phyloP scores from a whole-genome alignment of 2,329 filamentous ascomycete genomes.

The Alternaria sp. region DNA sequence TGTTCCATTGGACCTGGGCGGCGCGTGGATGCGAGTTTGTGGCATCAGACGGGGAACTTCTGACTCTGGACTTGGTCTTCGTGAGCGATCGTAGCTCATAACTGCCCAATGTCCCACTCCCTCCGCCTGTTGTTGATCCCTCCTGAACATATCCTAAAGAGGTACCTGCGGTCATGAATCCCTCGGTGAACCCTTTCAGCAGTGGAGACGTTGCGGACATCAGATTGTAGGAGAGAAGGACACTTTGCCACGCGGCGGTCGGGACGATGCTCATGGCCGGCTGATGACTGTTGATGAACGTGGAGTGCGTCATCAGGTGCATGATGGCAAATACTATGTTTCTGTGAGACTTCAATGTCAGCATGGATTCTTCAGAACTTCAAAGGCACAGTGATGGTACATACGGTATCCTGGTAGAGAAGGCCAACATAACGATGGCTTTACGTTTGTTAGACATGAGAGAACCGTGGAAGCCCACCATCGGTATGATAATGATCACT shows the following conservation, averaged over 20 bases:
- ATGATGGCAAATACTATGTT: slow-evolving; percentile 12
- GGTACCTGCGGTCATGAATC: slow-evolving; percentile 9
- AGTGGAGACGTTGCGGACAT: slow-evolving; percentile 17
- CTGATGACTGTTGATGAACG: neutral
- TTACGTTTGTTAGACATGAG: slow-evolving; percentile 5
- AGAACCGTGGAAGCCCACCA: slow-evolving; percentile 10
- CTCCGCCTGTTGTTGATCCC: neutral
- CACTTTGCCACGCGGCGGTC: slow-evolving; percentile 12
- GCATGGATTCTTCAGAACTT: neutral
- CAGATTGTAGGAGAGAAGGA: slow-evolving; percentile 10
- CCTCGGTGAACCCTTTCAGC: slow-evolving; percentile 9
- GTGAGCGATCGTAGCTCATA: neutral
- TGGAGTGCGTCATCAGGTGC: slow-evolving; percentile 5
- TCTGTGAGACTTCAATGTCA: neutral
- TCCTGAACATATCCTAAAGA: slow-evolving; percentile 7
- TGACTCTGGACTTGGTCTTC: slow-evolving; percentile 2
- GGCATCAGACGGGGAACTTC: neutral
- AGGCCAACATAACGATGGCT: slow-evolving; percentile 13
- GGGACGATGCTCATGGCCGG: slow-evolving; percentile 10
- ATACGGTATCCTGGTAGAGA: slow-evolving; percentile 15
- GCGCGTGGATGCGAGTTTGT: neutral
- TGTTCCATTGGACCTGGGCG: neutral
- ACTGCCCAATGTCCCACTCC: neutral
- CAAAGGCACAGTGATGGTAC: neutral
- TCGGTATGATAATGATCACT: slow-evolving; percentile 4